Evolutionary conservation across 2,329 filamentous ascomycete genomes (phyloP), one percentile per base, ranked within the genome.

Genomic region (Pestalotiopsis sp.): DNA sequence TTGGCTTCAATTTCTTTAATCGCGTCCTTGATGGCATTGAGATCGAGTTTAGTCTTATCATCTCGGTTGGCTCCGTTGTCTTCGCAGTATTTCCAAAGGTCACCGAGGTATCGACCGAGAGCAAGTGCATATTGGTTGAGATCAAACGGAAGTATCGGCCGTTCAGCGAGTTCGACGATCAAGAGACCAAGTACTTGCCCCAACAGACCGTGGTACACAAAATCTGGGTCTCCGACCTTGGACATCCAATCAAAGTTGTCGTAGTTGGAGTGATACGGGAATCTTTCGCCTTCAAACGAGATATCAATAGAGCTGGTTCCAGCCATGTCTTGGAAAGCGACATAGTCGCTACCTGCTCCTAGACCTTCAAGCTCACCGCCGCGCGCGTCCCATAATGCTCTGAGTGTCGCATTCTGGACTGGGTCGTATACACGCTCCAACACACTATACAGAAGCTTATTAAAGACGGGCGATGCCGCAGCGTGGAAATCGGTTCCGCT

Each of bases 161-260:
- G 89, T 76, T 98, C 94, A 1, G 92, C 86, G 13, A 98, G 86
- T 75, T 98, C 95, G 23, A 98, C 88, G 66, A 96, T 87, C n/a
- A 98, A 83, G 3, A 98, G 84, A 1, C 90, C 90, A 80, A 93
- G 91, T 56, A 98, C 84, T 80, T 98, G 90, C 12, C 90, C 93
- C 69, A 98, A 87, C 5, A 92, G 81, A 56, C 86, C 87, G 81
- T 98, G 96, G 77, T 97, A 96, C 12, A 86, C 80, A 76, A 97
- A 97, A 1, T 88, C 91, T 0, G 94, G 94, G 77, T 99, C 96
- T 25, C 93, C 91, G 69, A 93, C 89, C 49, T 86, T 87, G 31
- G 90, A 85, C 87, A 98, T 93, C 91, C 94, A 95, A 59, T 94
- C 91, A 74, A 93, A 95, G 66, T 90, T 97, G 77, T 98, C 95